Conservation (phyloP, 208 protist species). For the Leptomonas pyrrhocoris region DNA sequence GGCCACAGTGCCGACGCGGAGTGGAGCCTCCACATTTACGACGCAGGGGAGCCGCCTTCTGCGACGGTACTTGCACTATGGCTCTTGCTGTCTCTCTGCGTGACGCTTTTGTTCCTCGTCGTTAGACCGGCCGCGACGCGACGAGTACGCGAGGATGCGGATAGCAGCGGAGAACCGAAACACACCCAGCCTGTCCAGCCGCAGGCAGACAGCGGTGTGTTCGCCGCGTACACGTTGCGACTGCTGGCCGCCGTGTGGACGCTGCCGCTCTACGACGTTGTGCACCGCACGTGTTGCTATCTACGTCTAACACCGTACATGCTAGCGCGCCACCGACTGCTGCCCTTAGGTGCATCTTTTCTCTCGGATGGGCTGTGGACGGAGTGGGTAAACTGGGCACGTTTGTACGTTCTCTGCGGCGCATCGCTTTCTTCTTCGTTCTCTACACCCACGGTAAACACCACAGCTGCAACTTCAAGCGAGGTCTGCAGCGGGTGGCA, state of each 20-base stretch:
- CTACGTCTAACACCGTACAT: constrained; percentile 44
- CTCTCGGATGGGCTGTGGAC: constrained; percentile 34
- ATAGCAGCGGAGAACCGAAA: background rate
- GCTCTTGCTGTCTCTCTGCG: constrained; percentile 33
- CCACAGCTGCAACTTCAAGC: background rate
- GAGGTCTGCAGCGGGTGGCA: constrained; percentile 16
- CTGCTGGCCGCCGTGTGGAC: constrained; percentile 39
- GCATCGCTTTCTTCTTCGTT: background rate
- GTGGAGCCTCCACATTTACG: constrained; percentile 32
- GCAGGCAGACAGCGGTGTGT: background rate
- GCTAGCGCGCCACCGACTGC: constrained; percentile 50
- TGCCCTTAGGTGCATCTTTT: constrained; percentile 40
- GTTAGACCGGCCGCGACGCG: constrained; percentile 32
- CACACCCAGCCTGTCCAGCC: background rate
- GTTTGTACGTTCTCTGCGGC: constrained; percentile 41
- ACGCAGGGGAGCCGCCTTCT: constrained; percentile 42
- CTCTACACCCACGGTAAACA: background rate
- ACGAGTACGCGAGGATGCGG: constrained; percentile 1
- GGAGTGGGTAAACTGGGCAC: constrained; percentile 51
- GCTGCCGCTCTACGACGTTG: constrained; percentile 45
- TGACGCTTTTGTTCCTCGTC: constrained; percentile 52
- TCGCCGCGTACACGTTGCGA: constrained; percentile 14
- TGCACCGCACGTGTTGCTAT: constrained; percentile 52
- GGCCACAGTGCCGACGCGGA: background rate
- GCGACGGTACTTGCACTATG: constrained; percentile 25